Conservation (phyloP, 1,139 yeast species). For the Yamadazyma oceani region DNA sequence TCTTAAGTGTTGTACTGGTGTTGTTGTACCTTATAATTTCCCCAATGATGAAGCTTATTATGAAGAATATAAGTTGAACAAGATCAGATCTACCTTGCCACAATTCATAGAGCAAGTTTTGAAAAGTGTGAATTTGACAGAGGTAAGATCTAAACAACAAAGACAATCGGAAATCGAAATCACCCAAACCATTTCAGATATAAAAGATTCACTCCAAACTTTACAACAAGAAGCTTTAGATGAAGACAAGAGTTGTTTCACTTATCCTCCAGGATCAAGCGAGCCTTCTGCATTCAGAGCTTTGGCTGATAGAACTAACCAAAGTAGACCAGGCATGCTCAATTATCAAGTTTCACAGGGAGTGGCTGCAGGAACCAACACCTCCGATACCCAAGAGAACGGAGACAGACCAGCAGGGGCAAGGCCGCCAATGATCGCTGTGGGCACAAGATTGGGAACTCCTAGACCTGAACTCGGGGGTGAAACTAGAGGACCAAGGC, state of each 20-base stretch:
- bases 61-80: constrained; percentile 24
- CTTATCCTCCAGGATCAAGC: constrained; percentile 27
- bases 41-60: constrained; percentile 17
- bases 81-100: constrained; percentile 30
- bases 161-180: constrained; percentile 25
- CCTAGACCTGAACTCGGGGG: background rate
- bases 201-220: constrained; percentile 25
- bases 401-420: background rate
- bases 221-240: constrained; percentile 26
- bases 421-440: constrained; percentile 1
- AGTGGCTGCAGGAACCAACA: constrained; percentile 29
- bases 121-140: constrained; percentile 39
- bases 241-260: constrained; percentile 29
- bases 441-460: constrained; percentile 1
- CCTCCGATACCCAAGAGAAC: no score
- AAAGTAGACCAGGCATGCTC: constrained; percentile 36
- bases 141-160: constrained; percentile 43
- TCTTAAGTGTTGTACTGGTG: constrained; percentile 32
- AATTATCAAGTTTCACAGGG: constrained; percentile 43
- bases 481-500: background rate
- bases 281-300: constrained; percentile 28
- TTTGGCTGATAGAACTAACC: constrained; percentile 34
- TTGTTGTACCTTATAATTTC: constrained; percentile 28
- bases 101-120: constrained; percentile 40
- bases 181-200: constrained; percentile 24